Percentiles rank a stretch among this genome's conserved stretches.
These are phyloP conservation scores for Chlorella sp. DNA, from an alignment of 139 green algal genomes.

Conservation along the genomic window DNA sequence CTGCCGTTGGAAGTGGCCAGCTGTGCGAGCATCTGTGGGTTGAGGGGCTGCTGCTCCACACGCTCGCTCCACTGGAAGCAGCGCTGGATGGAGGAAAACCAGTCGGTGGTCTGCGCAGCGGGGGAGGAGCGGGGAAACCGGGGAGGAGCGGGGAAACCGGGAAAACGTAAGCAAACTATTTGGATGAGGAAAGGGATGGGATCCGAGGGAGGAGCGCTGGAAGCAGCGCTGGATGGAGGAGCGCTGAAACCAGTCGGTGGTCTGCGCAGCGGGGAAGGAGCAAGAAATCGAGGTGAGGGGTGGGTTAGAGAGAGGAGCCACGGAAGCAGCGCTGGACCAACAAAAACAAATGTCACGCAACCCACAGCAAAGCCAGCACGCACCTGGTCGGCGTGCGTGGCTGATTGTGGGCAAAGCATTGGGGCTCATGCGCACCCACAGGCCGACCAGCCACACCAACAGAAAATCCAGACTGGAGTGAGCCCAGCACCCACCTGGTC, in stretches of 20 bases:
- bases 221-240: no score
- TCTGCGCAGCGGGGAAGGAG: no score
- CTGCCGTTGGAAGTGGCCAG: neutral
- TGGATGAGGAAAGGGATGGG: neutral
- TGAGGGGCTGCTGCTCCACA: constrained; percentile 42
- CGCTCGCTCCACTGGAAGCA: constrained; percentile 60
- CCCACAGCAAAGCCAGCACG: neutral
- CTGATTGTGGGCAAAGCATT: no score
- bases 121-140: no score
- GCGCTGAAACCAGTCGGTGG: no score
- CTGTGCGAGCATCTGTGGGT: neutral
- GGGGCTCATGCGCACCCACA: neutral
- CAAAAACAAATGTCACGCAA: neutral
- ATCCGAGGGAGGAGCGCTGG: no score
- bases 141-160: no score
- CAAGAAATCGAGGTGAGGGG: no score
- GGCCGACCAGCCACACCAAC: neutral
- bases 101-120: constrained; percentile 81
- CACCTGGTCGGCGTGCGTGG: no score
- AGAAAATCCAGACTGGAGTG: neutral
- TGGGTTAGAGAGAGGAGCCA: no score
- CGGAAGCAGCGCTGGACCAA: neutral
- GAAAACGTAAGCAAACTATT: neutral
- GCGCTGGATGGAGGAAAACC: constrained; percentile 91
- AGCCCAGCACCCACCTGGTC: constrained; percentile 67